These are phyloP conservation scores for Rhizopogon salebrosus DNA, from an alignment of 768 basidiomycete genomes.

Conservation along the genomic window DNA sequence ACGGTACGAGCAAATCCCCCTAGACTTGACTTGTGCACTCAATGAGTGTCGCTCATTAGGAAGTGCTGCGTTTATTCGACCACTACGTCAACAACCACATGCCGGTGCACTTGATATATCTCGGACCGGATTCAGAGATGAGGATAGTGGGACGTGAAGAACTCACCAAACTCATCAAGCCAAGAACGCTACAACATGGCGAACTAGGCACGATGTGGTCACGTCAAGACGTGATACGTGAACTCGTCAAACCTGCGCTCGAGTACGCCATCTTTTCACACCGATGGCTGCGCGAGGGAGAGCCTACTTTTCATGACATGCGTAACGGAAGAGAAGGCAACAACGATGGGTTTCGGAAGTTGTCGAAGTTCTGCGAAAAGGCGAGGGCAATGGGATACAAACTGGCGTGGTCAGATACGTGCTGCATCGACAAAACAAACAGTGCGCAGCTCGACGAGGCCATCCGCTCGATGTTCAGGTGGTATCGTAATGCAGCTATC, in stretches of 20 bases:
- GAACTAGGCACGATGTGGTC: not conserved
- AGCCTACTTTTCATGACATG: slow-evolving; percentile 19
- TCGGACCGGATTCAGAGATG: not conserved
- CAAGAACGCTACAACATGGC: not conserved
- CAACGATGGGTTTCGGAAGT: not conserved
- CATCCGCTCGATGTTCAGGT: slow-evolving; percentile 12
- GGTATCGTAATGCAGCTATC: slow-evolving; percentile 10
- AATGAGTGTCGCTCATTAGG: not conserved
- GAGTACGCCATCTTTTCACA: slow-evolving; percentile 23
- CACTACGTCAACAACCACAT: not conserved
- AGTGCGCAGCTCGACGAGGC: slow-evolving; percentile 10
- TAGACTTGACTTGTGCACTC: not conserved
- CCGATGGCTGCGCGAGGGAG: slow-evolving; percentile 14
- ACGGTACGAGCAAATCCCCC: not conserved
- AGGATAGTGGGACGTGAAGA: not conserved
- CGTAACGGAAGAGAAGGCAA: slow-evolving; percentile 1
- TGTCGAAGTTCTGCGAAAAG: slow-evolving; percentile 1
- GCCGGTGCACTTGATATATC: not conserved
- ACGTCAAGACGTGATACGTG: not conserved
- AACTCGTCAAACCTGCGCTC: not conserved
- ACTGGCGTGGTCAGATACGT: slow-evolving; percentile 8
- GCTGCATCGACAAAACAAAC: slow-evolving; percentile 8
- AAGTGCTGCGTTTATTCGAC: not conserved
- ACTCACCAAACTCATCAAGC: not conserved
- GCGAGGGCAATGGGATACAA: not conserved